phyloP scores from a whole-genome alignment of 116 monocot species.

The Dioscorea cayenensis region DNA sequence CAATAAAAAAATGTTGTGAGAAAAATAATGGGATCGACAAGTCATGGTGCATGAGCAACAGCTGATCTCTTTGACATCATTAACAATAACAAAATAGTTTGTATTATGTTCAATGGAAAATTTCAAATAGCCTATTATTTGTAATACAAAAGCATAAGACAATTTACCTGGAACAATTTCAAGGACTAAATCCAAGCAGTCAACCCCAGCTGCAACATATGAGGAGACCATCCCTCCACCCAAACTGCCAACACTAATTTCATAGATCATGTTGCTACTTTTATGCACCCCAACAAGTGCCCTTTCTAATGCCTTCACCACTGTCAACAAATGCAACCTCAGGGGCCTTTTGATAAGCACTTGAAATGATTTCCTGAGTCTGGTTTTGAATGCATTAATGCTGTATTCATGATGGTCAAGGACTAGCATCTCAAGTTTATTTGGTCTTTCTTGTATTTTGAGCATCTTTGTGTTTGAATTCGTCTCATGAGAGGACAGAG shows the following conservation, averaged over 20 bases:
- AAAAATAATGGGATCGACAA: too few relatives aligned
- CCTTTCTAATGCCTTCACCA: constrained; percentile 59
- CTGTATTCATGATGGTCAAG: constrained; percentile 13
- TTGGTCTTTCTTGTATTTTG: constrained; percentile 12
- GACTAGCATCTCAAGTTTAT: constrained; percentile 5
- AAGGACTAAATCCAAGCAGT: constrained; percentile 68
- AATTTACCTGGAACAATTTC: constrained; percentile 65
- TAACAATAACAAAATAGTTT: neutral
- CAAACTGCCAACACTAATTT: constrained; percentile 45
- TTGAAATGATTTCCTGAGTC: constrained; percentile 59
- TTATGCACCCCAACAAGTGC: constrained; percentile 51
- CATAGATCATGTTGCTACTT: constrained; percentile 29
- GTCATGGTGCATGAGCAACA: neutral
- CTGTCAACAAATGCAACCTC: constrained; percentile 26
- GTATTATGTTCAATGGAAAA: too few relatives aligned
- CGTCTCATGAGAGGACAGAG: constrained; percentile 60
- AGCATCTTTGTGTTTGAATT: constrained; percentile 50
- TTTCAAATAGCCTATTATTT: too few relatives aligned
- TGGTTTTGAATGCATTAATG: constrained; percentile 49
- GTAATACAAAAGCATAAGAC: neutral
- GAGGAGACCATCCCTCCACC: constrained; percentile 59
- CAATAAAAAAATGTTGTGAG: too few relatives aligned
- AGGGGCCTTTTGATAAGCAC: constrained; percentile 32
- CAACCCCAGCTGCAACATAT: constrained; percentile 66
- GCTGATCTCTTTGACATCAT: neutral